Percentiles rank a stretch among this genome's conserved stretches.
These are phyloP conservation scores for Aristolochia contorta DNA, from an alignment of 164 flowering plant species.

Conservation along the genomic window DNA sequence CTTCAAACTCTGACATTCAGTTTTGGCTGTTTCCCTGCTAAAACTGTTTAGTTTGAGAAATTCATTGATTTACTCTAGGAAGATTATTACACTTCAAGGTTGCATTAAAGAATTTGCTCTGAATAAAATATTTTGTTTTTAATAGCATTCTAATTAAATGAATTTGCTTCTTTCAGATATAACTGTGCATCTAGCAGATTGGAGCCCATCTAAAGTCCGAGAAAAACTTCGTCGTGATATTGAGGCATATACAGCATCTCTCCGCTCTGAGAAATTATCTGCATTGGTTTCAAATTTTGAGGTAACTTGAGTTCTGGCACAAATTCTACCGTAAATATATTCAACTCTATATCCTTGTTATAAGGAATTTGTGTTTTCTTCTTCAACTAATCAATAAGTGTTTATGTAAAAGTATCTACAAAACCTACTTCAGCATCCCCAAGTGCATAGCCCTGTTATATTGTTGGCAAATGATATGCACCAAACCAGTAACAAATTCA, in stretches of 20 bases:
- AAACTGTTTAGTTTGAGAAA: background rate
- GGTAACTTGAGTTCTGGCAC: constrained; percentile 23
- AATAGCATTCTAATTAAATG: background rate
- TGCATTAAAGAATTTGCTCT: background rate
- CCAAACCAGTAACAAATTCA: too few relatives aligned
- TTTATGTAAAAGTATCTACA: too few relatives aligned
- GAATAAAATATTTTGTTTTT: background rate
- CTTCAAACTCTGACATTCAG: background rate
- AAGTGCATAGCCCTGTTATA: too few relatives aligned
- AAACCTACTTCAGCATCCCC: too few relatives aligned
- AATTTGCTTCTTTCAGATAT: constrained; percentile 34
- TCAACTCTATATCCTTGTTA: too few relatives aligned
- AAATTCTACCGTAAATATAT: too few relatives aligned
- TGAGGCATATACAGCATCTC: constrained; percentile 43
- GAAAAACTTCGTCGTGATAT: constrained; percentile 40
- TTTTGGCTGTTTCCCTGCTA: background rate
- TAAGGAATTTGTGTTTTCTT: too few relatives aligned
- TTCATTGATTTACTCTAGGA: background rate
- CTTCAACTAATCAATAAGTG: too few relatives aligned
- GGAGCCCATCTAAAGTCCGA: constrained; percentile 8
- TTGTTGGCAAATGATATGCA: too few relatives aligned
- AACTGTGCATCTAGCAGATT: constrained; percentile 37
- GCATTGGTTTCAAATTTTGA: constrained; percentile 34
- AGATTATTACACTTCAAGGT: background rate
- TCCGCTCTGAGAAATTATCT: constrained; percentile 39